Percentiles rank a stretch among this genome's conserved stretches.
These are phyloP conservation scores for Amoebophrya sp. DNA, from an alignment of 169 alveolate genomes.

Conservation along the genomic window DNA sequence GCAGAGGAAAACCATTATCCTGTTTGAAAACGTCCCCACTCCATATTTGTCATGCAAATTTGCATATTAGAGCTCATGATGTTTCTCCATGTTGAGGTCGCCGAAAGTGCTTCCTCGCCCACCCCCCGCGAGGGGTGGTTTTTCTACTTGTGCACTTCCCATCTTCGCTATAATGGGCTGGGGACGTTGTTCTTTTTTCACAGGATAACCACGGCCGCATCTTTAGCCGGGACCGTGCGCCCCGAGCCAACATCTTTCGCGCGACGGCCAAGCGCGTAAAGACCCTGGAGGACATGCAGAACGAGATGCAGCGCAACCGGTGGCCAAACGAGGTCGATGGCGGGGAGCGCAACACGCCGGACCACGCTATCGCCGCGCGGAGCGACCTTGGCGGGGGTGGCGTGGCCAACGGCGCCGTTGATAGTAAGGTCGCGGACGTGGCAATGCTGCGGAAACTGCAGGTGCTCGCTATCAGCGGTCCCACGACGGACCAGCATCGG, in stretches of 20 bases:
- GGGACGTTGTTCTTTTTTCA: too few species aligned
- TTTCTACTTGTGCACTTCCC: too few species aligned
- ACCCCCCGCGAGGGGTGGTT: too few species aligned
- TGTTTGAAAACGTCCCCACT: too few species aligned
- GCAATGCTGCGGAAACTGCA: neutral
- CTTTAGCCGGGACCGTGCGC: neutral
- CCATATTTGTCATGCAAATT: too few species aligned
- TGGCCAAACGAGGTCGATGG: constrained; percentile 24
- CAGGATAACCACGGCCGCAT: neutral
- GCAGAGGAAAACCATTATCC: constrained; percentile 25
- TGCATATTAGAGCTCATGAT: too few species aligned
- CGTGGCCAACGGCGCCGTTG: constrained; percentile 15
- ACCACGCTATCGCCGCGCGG: constrained; percentile 24
- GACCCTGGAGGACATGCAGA: neutral
- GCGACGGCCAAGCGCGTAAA: neutral
- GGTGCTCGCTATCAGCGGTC: neutral
- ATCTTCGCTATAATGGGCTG: too few species aligned
- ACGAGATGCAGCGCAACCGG: neutral
- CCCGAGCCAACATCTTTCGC: constrained; percentile 12
- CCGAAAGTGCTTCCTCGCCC: too few species aligned
- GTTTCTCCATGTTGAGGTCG: too few species aligned
- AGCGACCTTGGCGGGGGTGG: constrained; percentile 17
- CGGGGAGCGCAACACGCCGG: constrained; percentile 5
- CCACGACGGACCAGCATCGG: neutral
- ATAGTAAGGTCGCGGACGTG: neutral